A percentile compares a stretch with the other conserved stretches of the same genome.
Evolutionary conservation across 352 stramenopile genomes (phyloP).

Genomic region (Phytophthora multivora): DNA sequence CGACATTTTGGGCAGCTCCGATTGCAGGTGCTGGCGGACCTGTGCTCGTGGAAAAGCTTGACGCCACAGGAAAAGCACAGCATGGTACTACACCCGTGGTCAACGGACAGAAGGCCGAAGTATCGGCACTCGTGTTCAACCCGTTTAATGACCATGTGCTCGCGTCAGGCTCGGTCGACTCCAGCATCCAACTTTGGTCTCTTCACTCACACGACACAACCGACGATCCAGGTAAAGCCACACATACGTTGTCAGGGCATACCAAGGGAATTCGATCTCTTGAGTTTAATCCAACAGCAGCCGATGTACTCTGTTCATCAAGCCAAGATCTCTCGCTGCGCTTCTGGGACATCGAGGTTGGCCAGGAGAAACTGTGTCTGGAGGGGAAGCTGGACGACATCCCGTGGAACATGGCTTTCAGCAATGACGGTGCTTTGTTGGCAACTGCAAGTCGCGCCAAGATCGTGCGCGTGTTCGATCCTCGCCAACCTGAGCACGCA

Average conservation of each 20-base stretch:
- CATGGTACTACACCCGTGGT: conserved; percentile 44
- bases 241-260: conserved; percentile 49
- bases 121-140: conserved; percentile 70
- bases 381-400: conserved; percentile 71
- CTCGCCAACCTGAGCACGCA: conserved; percentile 48
- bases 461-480: conserved; percentile 79
- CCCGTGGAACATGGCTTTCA: conserved; percentile 80
- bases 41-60: conserved; percentile 61
- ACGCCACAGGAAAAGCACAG: conserved; percentile 53
- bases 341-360: conserved; percentile 77
- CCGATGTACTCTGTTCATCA: conserved; percentile 65
- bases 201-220: conserved; percentile 20
- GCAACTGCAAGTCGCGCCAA: conserved; percentile 73
- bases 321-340: conserved; percentile 64
- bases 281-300: conserved; percentile 67
- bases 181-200: conserved; percentile 69
- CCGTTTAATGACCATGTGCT: conserved; percentile 60
- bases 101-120: conserved; percentile 69
- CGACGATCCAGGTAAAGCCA: conserved; percentile 7
- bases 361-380: conserved; percentile 48
- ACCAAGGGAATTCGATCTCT: conserved; percentile 59
- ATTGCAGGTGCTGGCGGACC: conserved; percentile 64
- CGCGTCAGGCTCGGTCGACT: conserved; percentile 62
- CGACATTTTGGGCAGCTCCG: conserved; percentile 60
- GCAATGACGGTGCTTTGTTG: conserved; percentile 59